phyloP scores from a whole-genome alignment of 2,329 filamentous ascomycete species.

The Penicillium capsulatum region DNA sequence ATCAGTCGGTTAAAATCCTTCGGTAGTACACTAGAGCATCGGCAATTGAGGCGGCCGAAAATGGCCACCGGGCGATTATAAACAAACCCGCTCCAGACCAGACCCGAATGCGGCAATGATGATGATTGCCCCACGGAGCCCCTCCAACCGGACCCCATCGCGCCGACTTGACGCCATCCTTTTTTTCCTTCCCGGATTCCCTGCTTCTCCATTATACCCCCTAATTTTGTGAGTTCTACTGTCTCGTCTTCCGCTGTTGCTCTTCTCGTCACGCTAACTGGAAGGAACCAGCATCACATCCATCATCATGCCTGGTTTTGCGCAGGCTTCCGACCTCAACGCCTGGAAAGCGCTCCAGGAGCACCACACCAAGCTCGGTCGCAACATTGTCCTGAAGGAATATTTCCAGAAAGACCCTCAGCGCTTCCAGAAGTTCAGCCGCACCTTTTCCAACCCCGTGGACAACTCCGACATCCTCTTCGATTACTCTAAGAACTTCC shows the following conservation, averaged over 20 bases:
- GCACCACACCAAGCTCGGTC: constrained; percentile 81
- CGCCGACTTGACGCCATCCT: constrained; percentile 14
- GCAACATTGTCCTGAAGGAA: constrained; percentile 87
- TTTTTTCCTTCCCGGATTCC: constrained; percentile 2
- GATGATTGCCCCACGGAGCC: constrained; percentile 27
- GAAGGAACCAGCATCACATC: constrained; percentile 11
- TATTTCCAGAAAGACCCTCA: constrained; percentile 83
- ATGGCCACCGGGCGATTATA: constrained; percentile 3
- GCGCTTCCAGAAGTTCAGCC: constrained; percentile 87
- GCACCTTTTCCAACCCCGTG: constrained; percentile 72
- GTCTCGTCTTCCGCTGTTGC: constrained; percentile 5
- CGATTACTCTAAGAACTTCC: constrained; percentile 98
- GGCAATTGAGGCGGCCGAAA: constrained; percentile 2
- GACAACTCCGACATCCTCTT: constrained; percentile 86
- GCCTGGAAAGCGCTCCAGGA: constrained; percentile 88
- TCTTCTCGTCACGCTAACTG: background rate
- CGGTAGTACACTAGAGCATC: background rate
- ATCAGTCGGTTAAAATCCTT: too few relatives aligned
- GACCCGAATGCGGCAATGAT: constrained; percentile 25
- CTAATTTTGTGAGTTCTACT: constrained; percentile 4
- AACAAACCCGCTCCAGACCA: constrained; percentile 15
- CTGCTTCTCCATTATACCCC: too few relatives aligned
- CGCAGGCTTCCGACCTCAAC: constrained; percentile 78
- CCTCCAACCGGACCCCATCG: constrained; percentile 30
- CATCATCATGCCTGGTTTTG: constrained; percentile 37